Evolutionary conservation across 2,329 filamentous ascomycete genomes (phyloP), one percentile per base, ranked within the genome.

Genomic region (Neopestalotiopsis sp.): DNA sequence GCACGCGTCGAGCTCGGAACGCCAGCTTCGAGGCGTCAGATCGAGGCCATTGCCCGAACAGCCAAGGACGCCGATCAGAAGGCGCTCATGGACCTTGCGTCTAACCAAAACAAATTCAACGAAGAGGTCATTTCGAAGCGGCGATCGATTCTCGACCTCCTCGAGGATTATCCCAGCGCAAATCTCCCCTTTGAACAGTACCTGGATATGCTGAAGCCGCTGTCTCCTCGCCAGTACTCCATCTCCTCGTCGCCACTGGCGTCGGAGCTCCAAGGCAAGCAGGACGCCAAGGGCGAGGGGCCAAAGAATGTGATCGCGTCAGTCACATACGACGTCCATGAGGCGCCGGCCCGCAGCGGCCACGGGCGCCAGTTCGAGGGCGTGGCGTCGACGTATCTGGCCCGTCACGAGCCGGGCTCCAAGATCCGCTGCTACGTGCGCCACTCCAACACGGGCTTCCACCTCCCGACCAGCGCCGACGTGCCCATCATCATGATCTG

Each of bases 221-320:
- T 91, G 83, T 84, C 87, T 3, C 79, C 87, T 17, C 84, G 87
- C 24, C 86, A 88, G 68, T 89, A 89, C 75, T 86, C 83, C 13
- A 88, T 89, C 73, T 89, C 87, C 1, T 88, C 86, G 0, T 88
- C 86, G 0, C 86, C 87, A 0, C 78, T 88, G 1, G 79, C 77
- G 70, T 81, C 61, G 3, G 61, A 64, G 28, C 20, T 64, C 5
- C 14, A 62, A n/a, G 24, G 17, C 10, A 30, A 62, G 1, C 17
- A 34, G 13, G 14, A 4, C 24, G 34, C 7, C 10, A 34, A 20
- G 34, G 32, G n/a, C 10, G 14, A 62, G 12, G 24, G 24, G 24
- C 24, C 59, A 62, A 34, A 20, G 34, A 62, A 62, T 5, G 14
- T 57, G 12, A 38, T 66, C 6, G 63, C 63, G 10, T 64, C 61